These are phyloP conservation scores for Amoebophrya sp. DNA, from an alignment of 169 alveolate genomes.

Conservation along the genomic window DNA sequence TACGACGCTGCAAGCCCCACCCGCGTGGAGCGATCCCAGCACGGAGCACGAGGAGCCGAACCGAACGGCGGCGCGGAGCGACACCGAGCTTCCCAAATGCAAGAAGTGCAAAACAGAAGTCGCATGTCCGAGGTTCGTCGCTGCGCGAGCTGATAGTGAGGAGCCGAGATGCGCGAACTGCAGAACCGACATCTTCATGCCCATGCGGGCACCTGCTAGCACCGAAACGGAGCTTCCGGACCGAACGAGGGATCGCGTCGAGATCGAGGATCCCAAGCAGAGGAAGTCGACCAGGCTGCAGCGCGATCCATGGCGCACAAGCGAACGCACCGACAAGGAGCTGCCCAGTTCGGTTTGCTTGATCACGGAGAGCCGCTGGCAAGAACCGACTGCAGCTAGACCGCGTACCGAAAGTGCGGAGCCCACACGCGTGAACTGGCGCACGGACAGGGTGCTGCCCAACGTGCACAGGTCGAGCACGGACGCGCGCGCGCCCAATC, in stretches of 20 bases:
- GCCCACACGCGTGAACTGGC: neutral
- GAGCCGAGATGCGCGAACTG: neutral
- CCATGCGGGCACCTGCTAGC: no score
- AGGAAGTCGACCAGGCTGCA: neutral
- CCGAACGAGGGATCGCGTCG: neutral
- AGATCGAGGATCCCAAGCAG: neutral
- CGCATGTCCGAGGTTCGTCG: neutral
- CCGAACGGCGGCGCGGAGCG: neutral
- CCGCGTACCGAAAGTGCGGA: constrained; percentile 22
- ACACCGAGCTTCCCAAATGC: constrained; percentile 23
- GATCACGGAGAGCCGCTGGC: neutral
- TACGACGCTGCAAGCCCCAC: neutral
- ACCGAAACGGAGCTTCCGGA: no score
- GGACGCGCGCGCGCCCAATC: neutral
- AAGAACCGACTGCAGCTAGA: neutral
- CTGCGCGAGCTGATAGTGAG: neutral
- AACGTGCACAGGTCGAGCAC: constrained; percentile 5
- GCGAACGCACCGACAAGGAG: constrained; percentile 25
- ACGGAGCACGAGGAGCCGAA: neutral
- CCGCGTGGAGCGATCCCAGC: neutral
- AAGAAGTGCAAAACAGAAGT: neutral
- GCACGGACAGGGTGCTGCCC: neutral
- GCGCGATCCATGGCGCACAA: neutral
- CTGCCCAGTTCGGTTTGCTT: constrained; percentile 14
- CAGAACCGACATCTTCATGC: constrained; percentile 31